A percentile compares a stretch with the other conserved stretches of the same genome.
Evolutionary conservation across 2,329 filamentous ascomycete genomes (phyloP).

Genomic region (Fusarium transvaalense): DNA sequence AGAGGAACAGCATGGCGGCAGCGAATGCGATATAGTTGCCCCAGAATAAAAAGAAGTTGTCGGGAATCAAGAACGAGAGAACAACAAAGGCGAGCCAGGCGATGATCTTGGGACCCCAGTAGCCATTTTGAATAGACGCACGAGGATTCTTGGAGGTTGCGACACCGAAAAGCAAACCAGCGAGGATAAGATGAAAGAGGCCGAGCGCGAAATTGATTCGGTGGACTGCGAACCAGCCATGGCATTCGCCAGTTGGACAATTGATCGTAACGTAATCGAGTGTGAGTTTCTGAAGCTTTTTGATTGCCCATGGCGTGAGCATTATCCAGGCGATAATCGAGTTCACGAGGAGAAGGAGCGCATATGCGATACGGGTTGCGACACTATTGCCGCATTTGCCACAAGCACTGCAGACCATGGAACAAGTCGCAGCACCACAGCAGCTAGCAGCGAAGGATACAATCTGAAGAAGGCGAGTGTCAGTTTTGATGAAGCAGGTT

Average conservation of each 20-base stretch:
- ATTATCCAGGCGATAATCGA: conserved; percentile 98
- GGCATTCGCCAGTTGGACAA: conserved; percentile 90
- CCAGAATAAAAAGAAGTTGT: conserved; percentile 94
- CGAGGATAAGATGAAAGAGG: conserved; percentile 90
- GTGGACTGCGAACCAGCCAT: conserved; percentile 96
- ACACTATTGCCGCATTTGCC: conserved; percentile 98
- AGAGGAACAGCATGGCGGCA: conserved; percentile 91
- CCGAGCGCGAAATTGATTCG: conserved; percentile 98
- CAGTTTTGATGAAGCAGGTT: conserved; percentile 5
- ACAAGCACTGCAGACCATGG: conserved; percentile 93
- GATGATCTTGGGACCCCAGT: conserved; percentile 96
- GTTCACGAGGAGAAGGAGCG: conserved; percentile 93
- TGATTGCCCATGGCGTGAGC: conserved; percentile 98
- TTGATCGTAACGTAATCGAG: conserved; percentile 97
- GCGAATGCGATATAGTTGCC: conserved; percentile 92
- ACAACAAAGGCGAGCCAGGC: conserved; percentile 90
- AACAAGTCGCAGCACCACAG: conserved; percentile 96
- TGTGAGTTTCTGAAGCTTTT: conserved; percentile 91
- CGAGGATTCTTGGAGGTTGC: conserved; percentile 87
- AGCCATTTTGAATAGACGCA: conserved; percentile 95
- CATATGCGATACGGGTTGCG: conserved; percentile 96
- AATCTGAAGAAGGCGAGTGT: conserved; percentile 63
- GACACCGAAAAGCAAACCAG: conserved; percentile 86
- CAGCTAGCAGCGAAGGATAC: conserved; percentile 87
- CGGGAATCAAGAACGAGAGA: conserved; percentile 94